A percentile compares a stretch with the other conserved stretches of the same genome.
phyloP scores from a whole-genome alignment of 768 basidiomycete species.

The Calocera viscosa region DNA sequence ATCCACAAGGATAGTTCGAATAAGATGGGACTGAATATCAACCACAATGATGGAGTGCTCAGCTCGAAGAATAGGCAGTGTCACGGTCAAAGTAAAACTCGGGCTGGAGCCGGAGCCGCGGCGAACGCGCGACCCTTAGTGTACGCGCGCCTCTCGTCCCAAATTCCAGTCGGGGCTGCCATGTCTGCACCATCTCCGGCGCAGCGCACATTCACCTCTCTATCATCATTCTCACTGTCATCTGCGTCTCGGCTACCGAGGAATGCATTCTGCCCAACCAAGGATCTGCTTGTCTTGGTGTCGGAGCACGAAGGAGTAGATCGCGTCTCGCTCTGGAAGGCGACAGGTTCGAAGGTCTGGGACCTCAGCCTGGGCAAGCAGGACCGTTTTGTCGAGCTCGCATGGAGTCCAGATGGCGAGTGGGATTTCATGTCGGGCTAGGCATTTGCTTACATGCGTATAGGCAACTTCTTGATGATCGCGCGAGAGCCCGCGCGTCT shows the following conservation, averaged over 20 bases:
- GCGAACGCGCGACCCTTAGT: too few relatives aligned
- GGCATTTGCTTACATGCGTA: conserved; percentile 29
- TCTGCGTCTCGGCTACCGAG: conserved; percentile 37
- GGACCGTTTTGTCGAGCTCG: conserved; percentile 45
- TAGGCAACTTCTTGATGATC: conserved; percentile 51
- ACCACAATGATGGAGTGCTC: too few relatives aligned
- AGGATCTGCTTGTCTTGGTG: conserved; percentile 60
- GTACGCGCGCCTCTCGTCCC: not conserved
- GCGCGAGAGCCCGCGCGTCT: conserved; percentile 55
- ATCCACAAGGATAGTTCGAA: too few relatives aligned
- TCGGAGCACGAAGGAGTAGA: conserved; percentile 56
- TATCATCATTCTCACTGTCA: not conserved
- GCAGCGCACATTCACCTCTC: not conserved
- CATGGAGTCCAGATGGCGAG: conserved; percentile 76
- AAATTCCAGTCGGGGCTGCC: not conserved
- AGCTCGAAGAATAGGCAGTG: too few relatives aligned
- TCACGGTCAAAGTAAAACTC: too few relatives aligned
- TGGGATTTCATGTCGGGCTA: conserved; percentile 9
- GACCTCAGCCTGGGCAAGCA: conserved; percentile 49
- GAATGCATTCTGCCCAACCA: conserved; percentile 72
- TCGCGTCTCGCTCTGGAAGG: conserved; percentile 65
- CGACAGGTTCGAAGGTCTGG: conserved; percentile 70
- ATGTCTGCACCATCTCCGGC: not conserved
- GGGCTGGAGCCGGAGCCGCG: too few relatives aligned
- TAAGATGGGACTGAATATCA: too few relatives aligned